Evolutionary conservation across 495 filamentous ascomycete genomes (phyloP).

Genomic region (Recurvomyces mirabilis): DNA sequence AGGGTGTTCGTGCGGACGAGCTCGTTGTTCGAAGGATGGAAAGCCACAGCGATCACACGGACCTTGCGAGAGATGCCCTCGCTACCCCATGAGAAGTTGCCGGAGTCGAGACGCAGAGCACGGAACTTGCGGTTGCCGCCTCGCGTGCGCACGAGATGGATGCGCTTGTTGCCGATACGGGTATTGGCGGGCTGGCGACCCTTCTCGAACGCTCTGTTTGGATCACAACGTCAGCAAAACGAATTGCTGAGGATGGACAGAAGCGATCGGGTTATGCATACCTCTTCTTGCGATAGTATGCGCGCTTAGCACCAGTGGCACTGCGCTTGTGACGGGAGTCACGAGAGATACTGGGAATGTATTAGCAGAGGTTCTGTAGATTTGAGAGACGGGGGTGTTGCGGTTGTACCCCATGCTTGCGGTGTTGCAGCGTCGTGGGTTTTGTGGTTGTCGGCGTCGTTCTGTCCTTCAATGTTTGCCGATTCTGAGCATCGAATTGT

Average conservation of each 20-base stretch:
- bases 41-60: conserved; percentile 94
- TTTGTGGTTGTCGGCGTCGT: conserved; percentile 35
- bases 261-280: conserved; percentile 42
- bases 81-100: conserved; percentile 98
- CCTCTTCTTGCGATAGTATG: conserved; percentile 83
- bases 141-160: conserved; percentile 96
- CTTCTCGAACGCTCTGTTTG: conserved; percentile 91
- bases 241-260: conserved; percentile 16
- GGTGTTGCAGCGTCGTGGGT: too few relatives aligned
- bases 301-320: conserved; percentile 91
- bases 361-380: conserved; percentile 19
- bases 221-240: conserved; percentile 29
- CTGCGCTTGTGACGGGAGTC: conserved; percentile 99
- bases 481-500: background rate
- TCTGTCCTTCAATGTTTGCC: conserved; percentile 1
- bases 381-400: background rate
- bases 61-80: conserved; percentile 96
- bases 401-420: conserved; percentile 66
- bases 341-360: conserved; percentile 65
- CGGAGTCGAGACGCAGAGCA: conserved; percentile 95
- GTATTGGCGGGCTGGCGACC: conserved; percentile 98
- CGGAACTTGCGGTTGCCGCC: conserved; percentile 99
- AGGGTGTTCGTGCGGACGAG: conserved; percentile 99
- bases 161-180: conserved; percentile 95
- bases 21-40: conserved; percentile 99